phyloP scores from a whole-genome alignment of 257 asterid species.

The Primulina tabacum region DNA sequence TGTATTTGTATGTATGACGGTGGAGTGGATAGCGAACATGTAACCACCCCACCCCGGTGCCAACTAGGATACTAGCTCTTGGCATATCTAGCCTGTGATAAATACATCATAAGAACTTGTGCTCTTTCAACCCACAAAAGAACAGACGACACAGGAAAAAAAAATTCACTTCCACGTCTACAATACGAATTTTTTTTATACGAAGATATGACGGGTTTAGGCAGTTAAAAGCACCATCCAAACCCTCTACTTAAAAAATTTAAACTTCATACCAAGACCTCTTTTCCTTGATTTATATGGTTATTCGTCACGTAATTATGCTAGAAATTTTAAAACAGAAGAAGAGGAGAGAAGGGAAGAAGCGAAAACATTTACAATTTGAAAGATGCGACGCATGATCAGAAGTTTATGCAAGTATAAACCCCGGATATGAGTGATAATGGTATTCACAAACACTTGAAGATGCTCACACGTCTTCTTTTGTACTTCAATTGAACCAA shows the following conservation, averaged over 20 bases:
- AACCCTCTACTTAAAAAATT: neutral
- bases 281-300: neutral
- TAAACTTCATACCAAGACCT: neutral
- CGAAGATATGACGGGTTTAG: neutral
- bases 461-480: constrained; percentile 9
- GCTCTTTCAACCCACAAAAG: no score
- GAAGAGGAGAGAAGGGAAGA: neutral
- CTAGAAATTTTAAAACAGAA: neutral
- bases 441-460: constrained; percentile 13
- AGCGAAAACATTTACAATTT: constrained; percentile 21
- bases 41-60: neutral
- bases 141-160: no score
- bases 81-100: neutral
- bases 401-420: neutral
- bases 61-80: neutral
- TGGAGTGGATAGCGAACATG: neutral
- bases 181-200: neutral
- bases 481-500: neutral
- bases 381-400: constrained; percentile 21
- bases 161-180: neutral
- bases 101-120: no score
- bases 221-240: neutral
- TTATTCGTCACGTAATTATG: neutral
- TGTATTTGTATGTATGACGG: no score
- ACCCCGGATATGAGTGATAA: constrained; percentile 7